phyloP scores from a whole-genome alignment of 257 asterid genomes.

The Solanum arcanum region DNA sequence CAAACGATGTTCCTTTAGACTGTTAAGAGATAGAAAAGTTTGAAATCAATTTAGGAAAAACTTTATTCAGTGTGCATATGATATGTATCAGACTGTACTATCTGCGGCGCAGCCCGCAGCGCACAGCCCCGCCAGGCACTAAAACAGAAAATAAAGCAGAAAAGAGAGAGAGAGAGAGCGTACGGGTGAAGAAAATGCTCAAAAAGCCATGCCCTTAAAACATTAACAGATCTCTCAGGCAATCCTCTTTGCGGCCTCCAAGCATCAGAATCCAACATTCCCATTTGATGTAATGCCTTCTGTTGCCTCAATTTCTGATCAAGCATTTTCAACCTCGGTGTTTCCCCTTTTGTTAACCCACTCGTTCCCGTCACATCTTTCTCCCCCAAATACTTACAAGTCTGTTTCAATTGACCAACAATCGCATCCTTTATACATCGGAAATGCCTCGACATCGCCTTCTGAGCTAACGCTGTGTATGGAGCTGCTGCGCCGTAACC shows the following conservation, averaged over 20 bases:
- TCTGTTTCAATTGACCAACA: conserved; percentile 31
- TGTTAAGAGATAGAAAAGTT: neutral
- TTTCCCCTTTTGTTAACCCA: conserved; percentile 63
- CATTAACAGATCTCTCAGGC: conserved; percentile 65
- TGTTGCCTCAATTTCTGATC: conserved; percentile 62
- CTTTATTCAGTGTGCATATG: neutral
- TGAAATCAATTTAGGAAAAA: neutral
- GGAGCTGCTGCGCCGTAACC: conserved; percentile 57
- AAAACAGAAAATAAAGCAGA: neutral
- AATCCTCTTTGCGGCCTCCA: conserved; percentile 88
- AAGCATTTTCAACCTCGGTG: conserved; percentile 52
- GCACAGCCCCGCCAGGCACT: neutral
- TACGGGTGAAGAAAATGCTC: conserved; percentile 91
- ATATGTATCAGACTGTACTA: neutral
- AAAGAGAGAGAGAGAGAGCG: neutral
- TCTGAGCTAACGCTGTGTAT: conserved; percentile 57
- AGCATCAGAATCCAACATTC: conserved; percentile 52
- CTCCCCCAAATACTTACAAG: conserved; percentile 58
- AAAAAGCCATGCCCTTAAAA: conserved; percentile 72
- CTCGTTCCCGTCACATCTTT: conserved; percentile 23
- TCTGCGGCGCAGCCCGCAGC: neutral
- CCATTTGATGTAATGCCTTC: conserved; percentile 47
- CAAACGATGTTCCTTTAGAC: neutral
- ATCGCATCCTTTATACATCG: conserved; percentile 68
- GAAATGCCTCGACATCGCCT: conserved; percentile 82